These are phyloP conservation scores for Pharnaceum exiguum DNA, from an alignment of 148 eudicot species.

Conservation along the genomic window DNA sequence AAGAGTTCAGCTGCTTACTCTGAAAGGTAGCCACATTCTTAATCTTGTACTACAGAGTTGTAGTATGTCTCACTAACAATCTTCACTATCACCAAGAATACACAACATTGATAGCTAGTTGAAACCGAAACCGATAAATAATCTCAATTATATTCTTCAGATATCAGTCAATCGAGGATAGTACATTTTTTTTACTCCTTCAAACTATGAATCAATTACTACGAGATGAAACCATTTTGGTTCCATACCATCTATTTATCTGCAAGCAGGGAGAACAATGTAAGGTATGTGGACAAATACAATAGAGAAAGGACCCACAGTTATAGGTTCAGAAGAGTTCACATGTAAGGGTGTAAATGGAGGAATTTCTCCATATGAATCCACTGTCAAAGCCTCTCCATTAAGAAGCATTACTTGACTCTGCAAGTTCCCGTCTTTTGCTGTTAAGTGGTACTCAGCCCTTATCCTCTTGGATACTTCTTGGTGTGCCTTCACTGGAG, in stretches of 20 bases:
- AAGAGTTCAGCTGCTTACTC: no score
- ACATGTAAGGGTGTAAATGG: constrained; percentile 42
- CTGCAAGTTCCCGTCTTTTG: constrained; percentile 57
- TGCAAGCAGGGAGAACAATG: constrained; percentile 64
- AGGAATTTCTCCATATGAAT: constrained; percentile 62
- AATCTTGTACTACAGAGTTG: no score
- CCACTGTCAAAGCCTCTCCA: constrained; percentile 44
- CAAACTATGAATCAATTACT: background rate
- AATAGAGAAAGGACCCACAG: constrained; percentile 60
- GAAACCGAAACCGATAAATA: no score
- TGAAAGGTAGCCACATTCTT: no score
- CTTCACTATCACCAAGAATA: no score
- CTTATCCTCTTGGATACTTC: constrained; percentile 25
- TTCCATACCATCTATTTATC: constrained; percentile 29
- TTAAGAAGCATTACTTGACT: constrained; percentile 75
- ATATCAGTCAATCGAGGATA: no score
- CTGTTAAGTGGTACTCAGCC: constrained; percentile 81
- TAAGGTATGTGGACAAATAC: constrained; percentile 64
- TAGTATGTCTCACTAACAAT: no score
- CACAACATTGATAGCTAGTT: no score
- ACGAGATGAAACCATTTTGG: constrained; percentile 19
- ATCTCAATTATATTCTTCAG: no score
- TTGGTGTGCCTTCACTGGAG: constrained; percentile 13
- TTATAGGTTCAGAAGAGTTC: constrained; percentile 51
- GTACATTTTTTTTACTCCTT: no score